These are phyloP conservation scores for Medicago truncatula DNA, from an alignment of 306 rosid genomes.

Conservation along the genomic window DNA sequence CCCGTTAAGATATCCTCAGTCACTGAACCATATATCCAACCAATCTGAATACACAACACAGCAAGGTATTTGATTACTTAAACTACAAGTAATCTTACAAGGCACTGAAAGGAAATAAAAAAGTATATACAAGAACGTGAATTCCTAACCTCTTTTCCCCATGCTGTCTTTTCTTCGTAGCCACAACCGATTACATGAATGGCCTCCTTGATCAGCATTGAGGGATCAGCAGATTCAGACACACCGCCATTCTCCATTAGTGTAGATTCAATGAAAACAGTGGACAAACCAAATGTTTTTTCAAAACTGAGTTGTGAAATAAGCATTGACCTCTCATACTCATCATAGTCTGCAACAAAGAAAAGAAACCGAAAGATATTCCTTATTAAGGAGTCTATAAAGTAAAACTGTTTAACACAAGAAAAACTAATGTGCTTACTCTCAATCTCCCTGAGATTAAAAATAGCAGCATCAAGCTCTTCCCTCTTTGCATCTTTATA, in stretches of 20 bases:
- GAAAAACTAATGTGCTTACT: constrained; percentile 55
- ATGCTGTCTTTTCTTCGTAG: constrained; percentile 94
- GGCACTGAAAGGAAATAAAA: not conserved
- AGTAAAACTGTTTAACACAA: constrained; percentile 26
- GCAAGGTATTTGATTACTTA: constrained; percentile 35
- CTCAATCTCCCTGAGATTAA: constrained; percentile 88
- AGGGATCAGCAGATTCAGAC: constrained; percentile 77
- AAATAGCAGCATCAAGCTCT: constrained; percentile 97
- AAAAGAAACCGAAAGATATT: constrained; percentile 35
- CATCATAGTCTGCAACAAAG: constrained; percentile 78
- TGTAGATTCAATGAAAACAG: constrained; percentile 95
- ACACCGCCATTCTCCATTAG: constrained; percentile 97
- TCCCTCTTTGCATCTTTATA: constrained; percentile 85
- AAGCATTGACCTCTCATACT: constrained; percentile 94
- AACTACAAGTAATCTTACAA: constrained; percentile 13
- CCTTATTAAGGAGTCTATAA: constrained; percentile 34
- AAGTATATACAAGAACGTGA: constrained; percentile 10
- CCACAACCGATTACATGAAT: constrained; percentile 97
- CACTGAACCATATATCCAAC: constrained; percentile 98
- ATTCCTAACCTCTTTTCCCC: constrained; percentile 95
- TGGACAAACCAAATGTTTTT: constrained; percentile 92
- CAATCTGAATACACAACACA: constrained; percentile 70
- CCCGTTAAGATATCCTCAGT: constrained; percentile 99
- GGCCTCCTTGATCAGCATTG: constrained; percentile 90
- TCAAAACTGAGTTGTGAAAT: constrained; percentile 96